Base-by-base conservation (phyloP, 345 rosid species). In the Triadica sebifera region DNA sequence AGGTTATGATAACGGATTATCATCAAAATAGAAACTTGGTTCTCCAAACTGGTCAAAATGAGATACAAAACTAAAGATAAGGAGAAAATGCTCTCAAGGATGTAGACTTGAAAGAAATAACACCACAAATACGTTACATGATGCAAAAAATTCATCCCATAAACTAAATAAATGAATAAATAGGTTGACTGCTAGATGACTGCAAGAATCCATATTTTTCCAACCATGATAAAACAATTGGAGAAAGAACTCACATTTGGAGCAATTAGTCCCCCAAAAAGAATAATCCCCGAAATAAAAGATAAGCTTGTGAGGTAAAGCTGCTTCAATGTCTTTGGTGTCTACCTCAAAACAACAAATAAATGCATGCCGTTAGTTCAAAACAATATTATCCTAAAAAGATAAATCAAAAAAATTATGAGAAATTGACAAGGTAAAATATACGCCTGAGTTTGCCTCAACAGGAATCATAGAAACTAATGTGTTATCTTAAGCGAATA, bases 251-350 rank as follows among this genome's bases (percentile, higher is more conserved):
- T 82, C 82, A 94, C 98, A 1, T 85, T 88, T 57, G 98, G 98
- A 76, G 98, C 98, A 78, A 94, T 81, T 15, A 94, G 89, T 60
- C 97, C 98, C 46, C 98, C 98, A 75, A 94, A 94, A 71, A 94
- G 19, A 5, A 92, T 92, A 37, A 90, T 87, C 67, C 92, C 97
- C 4, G 91, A 89, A 46, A 89, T 85, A 24, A 94, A 63, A 7
- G 88, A 86, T 41, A 89, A 79, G 77, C 98, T 88, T 50, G 97
- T 94, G 74, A 86, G 73, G 58, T 94, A 89, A 47, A 94, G 97
- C 82, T 90, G 96, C 81, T 81, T 90, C 89, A 94, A 74, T 29
- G 94, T 87, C 88, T 84, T 92, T 37, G 88, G 91, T 4, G 98
- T 94, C 98, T 89, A 81, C 70, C 19, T 74, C 70, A 77, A 61